Evolutionary conservation across 192 early-diverging fungal species (phyloP).

Genomic region (Backusella tarrabulga): DNA sequence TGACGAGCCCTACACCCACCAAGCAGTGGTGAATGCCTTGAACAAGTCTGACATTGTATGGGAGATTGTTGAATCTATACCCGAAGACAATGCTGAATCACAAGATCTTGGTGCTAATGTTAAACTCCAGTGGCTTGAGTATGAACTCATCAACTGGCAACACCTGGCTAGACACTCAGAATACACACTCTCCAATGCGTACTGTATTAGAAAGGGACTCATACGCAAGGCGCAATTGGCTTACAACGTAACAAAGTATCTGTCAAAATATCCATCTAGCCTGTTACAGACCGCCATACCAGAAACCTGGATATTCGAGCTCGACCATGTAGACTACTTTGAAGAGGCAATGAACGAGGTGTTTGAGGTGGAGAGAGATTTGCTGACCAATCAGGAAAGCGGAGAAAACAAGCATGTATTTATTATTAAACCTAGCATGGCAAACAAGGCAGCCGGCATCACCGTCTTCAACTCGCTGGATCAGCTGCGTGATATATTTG

Average conservation of each 20-base stretch:
- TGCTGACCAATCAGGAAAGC: slow-evolving; percentile 44
- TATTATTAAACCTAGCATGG: slow-evolving; percentile 66
- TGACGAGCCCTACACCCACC: slow-evolving; percentile 35
- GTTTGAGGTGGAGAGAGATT: slow-evolving; percentile 60
- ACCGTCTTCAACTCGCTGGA: slow-evolving; percentile 58
- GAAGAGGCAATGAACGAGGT: slow-evolving; percentile 69
- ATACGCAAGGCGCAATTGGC: slow-evolving; percentile 68
- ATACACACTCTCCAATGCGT: slow-evolving; percentile 45
- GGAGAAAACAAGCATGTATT: slow-evolving; percentile 38
- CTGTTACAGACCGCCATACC: slow-evolving; percentile 52
- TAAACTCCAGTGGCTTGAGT: slow-evolving; percentile 57
- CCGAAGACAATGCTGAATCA: slow-evolving; percentile 13
- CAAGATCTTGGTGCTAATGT: background rate
- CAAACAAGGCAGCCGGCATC: slow-evolving; percentile 62
- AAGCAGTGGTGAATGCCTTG: slow-evolving; percentile 25
- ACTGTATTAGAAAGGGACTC: slow-evolving; percentile 66
- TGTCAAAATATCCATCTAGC: slow-evolving; percentile 54
- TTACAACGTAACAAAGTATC: slow-evolving; percentile 57
- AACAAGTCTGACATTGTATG: slow-evolving; percentile 17
- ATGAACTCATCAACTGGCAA: slow-evolving; percentile 63
- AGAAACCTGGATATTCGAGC: slow-evolving; percentile 63
- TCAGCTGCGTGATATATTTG: slow-evolving; percentile 42
- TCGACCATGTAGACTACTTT: slow-evolving; percentile 63
- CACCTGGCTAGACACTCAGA: slow-evolving; percentile 31
- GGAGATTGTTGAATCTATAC: background rate